Percentiles rank a stretch among this genome's conserved stretches.
These are phyloP conservation scores for Colletotrichum chrysophilum DNA, from an alignment of 2,329 filamentous ascomycete species.

Conservation along the genomic window DNA sequence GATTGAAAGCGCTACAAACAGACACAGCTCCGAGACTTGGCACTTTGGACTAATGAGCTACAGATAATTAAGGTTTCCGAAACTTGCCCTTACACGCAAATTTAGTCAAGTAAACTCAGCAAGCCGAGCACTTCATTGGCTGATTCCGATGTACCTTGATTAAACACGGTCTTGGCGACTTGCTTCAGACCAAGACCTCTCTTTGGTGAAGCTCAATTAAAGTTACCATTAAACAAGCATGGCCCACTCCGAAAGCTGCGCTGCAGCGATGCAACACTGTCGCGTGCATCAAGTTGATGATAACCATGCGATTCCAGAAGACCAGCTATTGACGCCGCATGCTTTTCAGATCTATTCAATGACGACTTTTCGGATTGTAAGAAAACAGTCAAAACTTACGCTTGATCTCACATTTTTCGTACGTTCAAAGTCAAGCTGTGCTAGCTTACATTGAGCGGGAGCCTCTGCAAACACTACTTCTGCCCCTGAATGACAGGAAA, in stretches of 20 bases:
- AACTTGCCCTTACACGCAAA: not conserved
- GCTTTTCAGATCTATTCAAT: not conserved
- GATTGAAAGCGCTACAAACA: not conserved
- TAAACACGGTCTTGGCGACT: not conserved
- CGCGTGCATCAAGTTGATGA: not conserved
- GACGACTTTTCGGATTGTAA: not conserved
- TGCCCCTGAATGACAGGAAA: not conserved
- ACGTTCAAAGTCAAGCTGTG: not conserved
- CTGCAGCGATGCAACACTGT: not conserved
- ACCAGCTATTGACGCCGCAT: not conserved
- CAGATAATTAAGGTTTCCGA: not conserved
- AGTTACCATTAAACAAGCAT: not conserved
- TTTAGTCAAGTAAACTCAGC: not conserved
- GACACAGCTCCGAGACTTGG: not conserved
- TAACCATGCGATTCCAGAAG: not conserved
- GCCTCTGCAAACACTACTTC: not conserved
- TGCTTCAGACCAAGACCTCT: not conserved
- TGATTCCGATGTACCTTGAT: rapidly evolving
- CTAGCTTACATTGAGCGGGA: not conserved
- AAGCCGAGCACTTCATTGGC: not conserved
- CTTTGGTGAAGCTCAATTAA: not conserved
- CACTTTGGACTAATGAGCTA: not conserved
- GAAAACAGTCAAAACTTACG: not conserved
- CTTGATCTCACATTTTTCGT: not conserved
- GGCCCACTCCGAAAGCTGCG: not conserved